phyloP scores from a whole-genome alignment of 164 flowering plant species.

The Magnolia sinica region DNA sequence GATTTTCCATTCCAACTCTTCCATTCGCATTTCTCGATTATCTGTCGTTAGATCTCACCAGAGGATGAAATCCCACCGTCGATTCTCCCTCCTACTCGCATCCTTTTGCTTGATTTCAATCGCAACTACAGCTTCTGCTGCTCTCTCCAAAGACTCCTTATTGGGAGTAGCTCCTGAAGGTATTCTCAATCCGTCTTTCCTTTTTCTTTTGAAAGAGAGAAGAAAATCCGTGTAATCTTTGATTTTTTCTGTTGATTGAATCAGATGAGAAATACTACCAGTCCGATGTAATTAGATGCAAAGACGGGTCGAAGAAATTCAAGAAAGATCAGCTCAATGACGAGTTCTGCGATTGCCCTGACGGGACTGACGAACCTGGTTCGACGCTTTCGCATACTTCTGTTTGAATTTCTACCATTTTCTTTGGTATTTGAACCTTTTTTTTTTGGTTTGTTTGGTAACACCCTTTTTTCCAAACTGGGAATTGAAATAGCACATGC shows the following conservation, averaged over 20 bases:
- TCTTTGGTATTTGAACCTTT: neutral
- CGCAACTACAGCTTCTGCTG: slow-evolving; percentile 33
- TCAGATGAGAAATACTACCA: slow-evolving; percentile 67
- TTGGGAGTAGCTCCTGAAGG: slow-evolving; percentile 67
- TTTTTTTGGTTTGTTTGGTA: neutral
- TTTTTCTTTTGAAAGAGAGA: neutral
- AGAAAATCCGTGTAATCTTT: neutral
- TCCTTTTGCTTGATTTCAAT: slow-evolving; percentile 15
- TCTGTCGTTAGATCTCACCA: slow-evolving; percentile 4
- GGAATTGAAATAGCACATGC: neutral
- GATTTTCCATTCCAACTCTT: neutral
- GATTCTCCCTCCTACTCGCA: slow-evolving; percentile 5
- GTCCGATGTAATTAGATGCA: slow-evolving; percentile 55
- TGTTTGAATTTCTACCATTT: neutral
- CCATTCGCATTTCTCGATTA: neutral
- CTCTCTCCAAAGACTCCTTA: slow-evolving; percentile 25
- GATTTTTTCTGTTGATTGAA: neutral
- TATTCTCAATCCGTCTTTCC: slow-evolving; percentile 7
- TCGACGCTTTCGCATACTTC: neutral
- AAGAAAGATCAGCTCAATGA: slow-evolving; percentile 72
- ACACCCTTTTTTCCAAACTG: neutral
- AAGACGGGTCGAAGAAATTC: slow-evolving; percentile 77
- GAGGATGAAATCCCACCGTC: slow-evolving; percentile 12
- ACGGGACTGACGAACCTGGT: slow-evolving; percentile 95
- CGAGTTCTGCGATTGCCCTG: slow-evolving; percentile 85